phyloP scores from a whole-genome alignment of 257 asterid species.

The Nicotiana obtusifolia region DNA sequence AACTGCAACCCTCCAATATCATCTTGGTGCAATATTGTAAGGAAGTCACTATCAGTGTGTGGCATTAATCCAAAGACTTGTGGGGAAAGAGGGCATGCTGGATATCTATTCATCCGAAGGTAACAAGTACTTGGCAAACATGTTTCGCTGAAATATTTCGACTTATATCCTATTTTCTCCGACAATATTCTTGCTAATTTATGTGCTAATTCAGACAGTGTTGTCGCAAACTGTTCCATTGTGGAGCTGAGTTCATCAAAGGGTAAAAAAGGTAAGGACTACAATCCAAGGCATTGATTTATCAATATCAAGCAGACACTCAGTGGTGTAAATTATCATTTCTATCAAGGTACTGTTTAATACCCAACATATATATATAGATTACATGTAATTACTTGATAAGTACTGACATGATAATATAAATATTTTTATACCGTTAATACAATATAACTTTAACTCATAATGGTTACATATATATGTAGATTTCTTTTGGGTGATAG shows the following conservation, averaged over 20 bases:
- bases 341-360: too few species aligned
- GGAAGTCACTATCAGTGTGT: constrained; percentile 84
- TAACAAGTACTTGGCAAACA: constrained; percentile 59
- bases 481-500: too few species aligned
- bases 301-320: too few species aligned
- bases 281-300: background rate
- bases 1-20: constrained; percentile 75
- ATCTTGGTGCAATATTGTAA: constrained; percentile 77
- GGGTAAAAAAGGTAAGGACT: background rate
- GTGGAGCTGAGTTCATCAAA: constrained; percentile 38
- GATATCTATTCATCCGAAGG: constrained; percentile 76
- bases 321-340: too few species aligned
- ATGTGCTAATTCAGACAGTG: constrained; percentile 48
- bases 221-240: constrained; percentile 51
- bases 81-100: constrained; percentile 47
- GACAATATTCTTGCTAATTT: constrained; percentile 55
- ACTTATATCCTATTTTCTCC: constrained; percentile 43
- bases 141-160: constrained; percentile 43
- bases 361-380: too few species aligned
- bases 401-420: too few species aligned
- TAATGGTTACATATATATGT: too few species aligned
- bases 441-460: too few species aligned
- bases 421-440: too few species aligned
- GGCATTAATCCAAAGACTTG: constrained; percentile 59
- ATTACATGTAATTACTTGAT: too few species aligned